Base-by-base conservation (phyloP, 371 early-diverging fungal species). In the Blakeslea trispora region DNA sequence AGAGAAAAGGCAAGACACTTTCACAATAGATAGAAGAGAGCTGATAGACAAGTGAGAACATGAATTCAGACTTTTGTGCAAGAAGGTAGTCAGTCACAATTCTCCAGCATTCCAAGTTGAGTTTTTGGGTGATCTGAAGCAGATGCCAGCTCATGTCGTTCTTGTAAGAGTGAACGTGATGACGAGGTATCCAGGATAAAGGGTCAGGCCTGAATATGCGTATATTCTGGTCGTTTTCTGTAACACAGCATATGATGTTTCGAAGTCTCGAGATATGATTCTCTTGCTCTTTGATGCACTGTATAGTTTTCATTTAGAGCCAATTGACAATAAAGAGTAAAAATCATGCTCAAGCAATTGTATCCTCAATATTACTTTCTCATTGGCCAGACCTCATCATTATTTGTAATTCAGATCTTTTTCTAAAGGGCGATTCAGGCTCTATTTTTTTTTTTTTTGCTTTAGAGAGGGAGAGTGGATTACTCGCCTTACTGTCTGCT, bases 11-110 rank as follows among this genome's bases (percentile, higher is more conserved):
- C 15, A 50, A 39, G 19, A 39, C 21, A 23, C n/a, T 22, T 37
- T 39, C 39, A 11, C 22, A 21, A 40, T 50, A 50, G 11, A 2
- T 19, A 18, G 50, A 15, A 6, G 40, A 39, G 14, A 50, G 50
- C 39, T 50, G 50, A n/a, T 50, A 50, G 10, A 50, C 19, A 32
- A 50, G 50, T 7, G 50, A 50, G n/a, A 40, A 50, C 1, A 50
- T 23, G 6, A 22, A 13, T 14, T 23, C 13, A 13, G 35, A 34
- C 11, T 50, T 37, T 15, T 50, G 21, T 23, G 37, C n/a, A 40
- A 50, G 39, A 1, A 50, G 15, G 1, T 15, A 9, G 15, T 50
- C 40, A 8, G n/a, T 17, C 8, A 50, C 18, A 6, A 50, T 14
- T n/a, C 40, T 22, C 50, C 50, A 50, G 13, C 50, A 50, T 21